Base-by-base conservation (phyloP, 1,139 yeast species). In the Eremothecium sinecaudum region DNA sequence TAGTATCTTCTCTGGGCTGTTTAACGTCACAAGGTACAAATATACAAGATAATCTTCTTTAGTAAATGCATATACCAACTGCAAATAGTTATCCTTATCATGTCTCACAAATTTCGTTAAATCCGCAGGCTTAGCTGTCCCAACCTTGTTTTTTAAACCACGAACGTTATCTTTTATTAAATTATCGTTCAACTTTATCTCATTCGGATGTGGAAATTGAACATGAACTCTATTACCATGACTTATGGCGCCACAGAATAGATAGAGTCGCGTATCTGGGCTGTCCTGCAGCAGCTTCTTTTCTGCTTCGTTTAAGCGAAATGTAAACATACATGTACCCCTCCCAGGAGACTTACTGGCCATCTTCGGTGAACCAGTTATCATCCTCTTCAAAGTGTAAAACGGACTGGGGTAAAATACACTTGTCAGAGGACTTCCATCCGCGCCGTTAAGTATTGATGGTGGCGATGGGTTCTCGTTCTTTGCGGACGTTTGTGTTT, bases 41-140 rank as follows among this genome's bases (percentile, higher is more conserved):
- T 69, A 75, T 3, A 71, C 44, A 30, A 69, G 46, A 44, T 58
- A 71, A 29, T 68, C 67, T 3, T 56, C 60, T 13, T 64, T 59
- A 0, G 74, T 63, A 36, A 70, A 73, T 0, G 76, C 73, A 48
- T 76, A 79, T 1, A 67, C 62, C 26, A 79, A 47, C 34, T 66
- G 68, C 15, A 78, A 45, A 2, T 51, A 45, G 46, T 76, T 77
- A 2, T 43, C 31, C 4, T 42, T 42, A 1, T 63, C 58, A 1
- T 57, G 40, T 10, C 58, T 56, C n/a, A 73, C 26, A 36, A 58
- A 55, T 2, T 62, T 58, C 0, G 82, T 74, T 28, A 79, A 47
- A 52, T 80, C 75, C 1, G 79, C 79, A 0, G 90, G 87, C 37
- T 69, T 67, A 1, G 79, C 74, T 0, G 86, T 72, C 1, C 83